These are phyloP conservation scores for Hortiboletus campestris DNA, from an alignment of 768 basidiomycete species.

Conservation along the genomic window DNA sequence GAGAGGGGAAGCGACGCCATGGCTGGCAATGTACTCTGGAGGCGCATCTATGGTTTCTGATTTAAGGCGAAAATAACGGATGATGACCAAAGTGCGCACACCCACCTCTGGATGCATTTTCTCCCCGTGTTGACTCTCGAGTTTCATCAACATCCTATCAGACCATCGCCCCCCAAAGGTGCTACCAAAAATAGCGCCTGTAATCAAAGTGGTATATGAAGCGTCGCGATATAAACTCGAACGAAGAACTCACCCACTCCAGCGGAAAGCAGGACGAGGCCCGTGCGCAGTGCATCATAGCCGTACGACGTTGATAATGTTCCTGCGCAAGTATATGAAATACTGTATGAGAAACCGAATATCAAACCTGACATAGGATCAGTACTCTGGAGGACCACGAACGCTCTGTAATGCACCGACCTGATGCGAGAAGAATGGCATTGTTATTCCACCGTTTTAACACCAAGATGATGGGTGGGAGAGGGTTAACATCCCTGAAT, in stretches of 20 bases:
- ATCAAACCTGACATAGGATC: conserved; percentile 48
- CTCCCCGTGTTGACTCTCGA: conserved; percentile 45
- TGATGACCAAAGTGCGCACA: neutral
- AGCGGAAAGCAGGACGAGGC: conserved; percentile 71
- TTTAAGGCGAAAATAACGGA: neutral
- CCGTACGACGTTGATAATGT: conserved; percentile 63
- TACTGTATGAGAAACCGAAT: conserved; percentile 69
- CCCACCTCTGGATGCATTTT: conserved; percentile 60
- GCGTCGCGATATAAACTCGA: neutral
- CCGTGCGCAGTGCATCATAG: conserved; percentile 69
- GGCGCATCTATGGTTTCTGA: conserved; percentile 55
- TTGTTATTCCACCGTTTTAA: conserved; percentile 66
- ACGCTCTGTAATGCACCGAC: conserved; percentile 2
- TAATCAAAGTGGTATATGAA: neutral
- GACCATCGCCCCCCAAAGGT: conserved; percentile 60
- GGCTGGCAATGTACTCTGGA: conserved; percentile 58
- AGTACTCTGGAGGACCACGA: neutral
- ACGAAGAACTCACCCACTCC: conserved; percentile 53
- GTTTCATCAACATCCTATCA: conserved; percentile 42
- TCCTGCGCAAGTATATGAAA: conserved; percentile 72
- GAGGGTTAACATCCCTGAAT: conserved; percentile 68
- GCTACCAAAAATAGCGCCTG: conserved; percentile 51
- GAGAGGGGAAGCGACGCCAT: conserved; percentile 54
- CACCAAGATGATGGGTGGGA: conserved; percentile 59
- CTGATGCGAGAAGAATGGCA: conserved; percentile 44